Percentiles rank a stretch among this genome's conserved stretches.
These are phyloP conservation scores for Lipomyces spencermartinsiae DNA, from an alignment of 805 yeast genomes.

Conservation along the genomic window DNA sequence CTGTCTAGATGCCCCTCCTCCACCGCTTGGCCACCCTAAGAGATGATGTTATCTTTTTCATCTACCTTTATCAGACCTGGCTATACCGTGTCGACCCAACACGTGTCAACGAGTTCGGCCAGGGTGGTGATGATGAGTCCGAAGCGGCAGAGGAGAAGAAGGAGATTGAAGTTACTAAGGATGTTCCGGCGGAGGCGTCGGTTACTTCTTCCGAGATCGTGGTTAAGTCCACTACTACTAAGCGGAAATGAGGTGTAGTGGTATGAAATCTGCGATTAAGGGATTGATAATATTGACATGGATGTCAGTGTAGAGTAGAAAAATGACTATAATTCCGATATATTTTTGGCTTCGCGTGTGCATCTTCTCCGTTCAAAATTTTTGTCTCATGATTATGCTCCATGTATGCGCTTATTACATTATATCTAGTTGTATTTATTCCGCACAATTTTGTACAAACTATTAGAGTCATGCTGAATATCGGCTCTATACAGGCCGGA, in stretches of 20 bases:
- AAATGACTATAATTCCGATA: background rate
- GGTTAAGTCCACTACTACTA: slow-evolving; percentile 6
- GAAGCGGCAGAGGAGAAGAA: slow-evolving; percentile 13
- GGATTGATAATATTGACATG: background rate
- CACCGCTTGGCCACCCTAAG: slow-evolving; percentile 52
- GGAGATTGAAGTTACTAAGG: slow-evolving; percentile 18
- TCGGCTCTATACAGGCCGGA: no score
- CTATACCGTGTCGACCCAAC: slow-evolving; percentile 51
- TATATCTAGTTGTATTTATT: background rate
- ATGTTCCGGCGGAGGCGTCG: slow-evolving; percentile 12
- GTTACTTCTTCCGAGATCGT: slow-evolving; percentile 16
- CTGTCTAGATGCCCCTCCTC: slow-evolving; percentile 49
- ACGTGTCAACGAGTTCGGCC: slow-evolving; percentile 51
- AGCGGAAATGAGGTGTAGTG: background rate
- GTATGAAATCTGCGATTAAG: background rate
- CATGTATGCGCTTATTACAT: background rate
- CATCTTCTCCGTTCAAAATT: background rate
- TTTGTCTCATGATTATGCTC: background rate
- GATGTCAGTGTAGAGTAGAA: background rate
- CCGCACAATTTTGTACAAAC: no score
- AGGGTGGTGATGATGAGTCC: slow-evolving; percentile 41
- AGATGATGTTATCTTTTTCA: slow-evolving; percentile 52
- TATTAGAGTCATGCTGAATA: no score
- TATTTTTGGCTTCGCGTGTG: no score
- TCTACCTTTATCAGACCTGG: slow-evolving; percentile 52